phyloP scores from a whole-genome alignment of 208 protist genomes.

The Trypanosoma avium region DNA sequence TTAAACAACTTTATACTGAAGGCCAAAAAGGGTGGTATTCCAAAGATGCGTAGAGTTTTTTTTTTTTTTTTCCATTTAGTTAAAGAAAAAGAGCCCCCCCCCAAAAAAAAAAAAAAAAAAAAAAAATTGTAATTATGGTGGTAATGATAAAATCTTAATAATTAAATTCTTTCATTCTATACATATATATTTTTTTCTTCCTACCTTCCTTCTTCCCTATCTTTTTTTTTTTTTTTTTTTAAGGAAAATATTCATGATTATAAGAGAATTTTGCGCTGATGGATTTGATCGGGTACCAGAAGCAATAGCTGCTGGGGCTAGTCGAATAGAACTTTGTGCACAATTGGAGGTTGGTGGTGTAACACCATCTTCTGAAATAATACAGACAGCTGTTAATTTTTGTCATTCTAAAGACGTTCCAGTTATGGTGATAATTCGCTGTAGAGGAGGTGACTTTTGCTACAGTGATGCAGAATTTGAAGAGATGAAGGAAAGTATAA shows the following conservation, averaged over 20 bases:
- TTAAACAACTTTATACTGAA: slow-evolving; percentile 49
- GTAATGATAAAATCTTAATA: too few relatives aligned
- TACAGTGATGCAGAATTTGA: slow-evolving; percentile 13
- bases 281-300: slow-evolving; percentile 7
- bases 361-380: slow-evolving; percentile 4
- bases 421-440: slow-evolving; percentile 22
- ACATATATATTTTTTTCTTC: too few relatives aligned
- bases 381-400: slow-evolving; percentile 8
- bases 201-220: too few relatives aligned
- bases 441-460: slow-evolving; percentile 12
- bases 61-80: slow-evolving; percentile 15
- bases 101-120: too few relatives aligned
- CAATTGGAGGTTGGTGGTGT: slow-evolving; percentile 13
- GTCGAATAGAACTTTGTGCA: slow-evolving; percentile 13
- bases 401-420: slow-evolving; percentile 8
- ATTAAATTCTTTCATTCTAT: too few relatives aligned
- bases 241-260: not conserved
- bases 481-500: slow-evolving; percentile 8
- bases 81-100: not conserved
- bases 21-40: slow-evolving; percentile 31
- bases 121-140: not conserved
- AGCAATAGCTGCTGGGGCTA: not conserved
- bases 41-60: slow-evolving; percentile 11
- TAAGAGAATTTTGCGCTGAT: slow-evolving; percentile 22
- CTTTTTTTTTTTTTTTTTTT: not conserved